These are phyloP conservation scores for Pythium aquatile DNA, from an alignment of 352 stramenopile genomes.

Conservation along the genomic window DNA sequence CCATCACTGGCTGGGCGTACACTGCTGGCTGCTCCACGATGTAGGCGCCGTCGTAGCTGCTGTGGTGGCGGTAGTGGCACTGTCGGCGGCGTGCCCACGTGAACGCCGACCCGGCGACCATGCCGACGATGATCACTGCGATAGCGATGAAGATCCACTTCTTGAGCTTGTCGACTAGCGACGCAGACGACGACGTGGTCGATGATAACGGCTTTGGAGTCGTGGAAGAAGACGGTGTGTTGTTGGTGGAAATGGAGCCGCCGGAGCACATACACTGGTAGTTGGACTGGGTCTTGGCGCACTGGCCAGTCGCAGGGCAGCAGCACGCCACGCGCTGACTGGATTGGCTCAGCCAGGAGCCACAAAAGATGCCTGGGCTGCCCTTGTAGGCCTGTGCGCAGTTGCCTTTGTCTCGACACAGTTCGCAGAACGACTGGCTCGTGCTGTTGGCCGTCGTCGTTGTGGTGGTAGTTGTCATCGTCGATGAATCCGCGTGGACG, in stretches of 20 bases:
- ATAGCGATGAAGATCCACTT: slow-evolving; percentile 22
- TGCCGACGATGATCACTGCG: slow-evolving; percentile 10
- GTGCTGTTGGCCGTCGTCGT: background rate
- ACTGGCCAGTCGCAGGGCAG: slow-evolving; percentile 30
- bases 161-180: background rate
- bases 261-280: slow-evolving; percentile 21
- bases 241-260: background rate
- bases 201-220: background rate
- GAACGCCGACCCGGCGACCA: slow-evolving; percentile 2
- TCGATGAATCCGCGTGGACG: background rate
- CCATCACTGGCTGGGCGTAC: background rate
- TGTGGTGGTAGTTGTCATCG: slow-evolving; percentile 5
- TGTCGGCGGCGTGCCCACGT: background rate
- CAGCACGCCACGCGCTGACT: slow-evolving; percentile 47
- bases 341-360: slow-evolving; percentile 38
- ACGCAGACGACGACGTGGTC: background rate
- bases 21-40: background rate
- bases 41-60: slow-evolving; percentile 1
- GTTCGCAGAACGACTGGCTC: slow-evolving; percentile 39
- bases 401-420: slow-evolving; percentile 48
- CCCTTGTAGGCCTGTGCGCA: slow-evolving; percentile 57
- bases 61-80: background rate
- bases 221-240: background rate
- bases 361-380: slow-evolving; percentile 48
- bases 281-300: slow-evolving; percentile 30